phyloP scores from a whole-genome alignment of 768 basidiomycete species.

The Hypholoma fasciculare region DNA sequence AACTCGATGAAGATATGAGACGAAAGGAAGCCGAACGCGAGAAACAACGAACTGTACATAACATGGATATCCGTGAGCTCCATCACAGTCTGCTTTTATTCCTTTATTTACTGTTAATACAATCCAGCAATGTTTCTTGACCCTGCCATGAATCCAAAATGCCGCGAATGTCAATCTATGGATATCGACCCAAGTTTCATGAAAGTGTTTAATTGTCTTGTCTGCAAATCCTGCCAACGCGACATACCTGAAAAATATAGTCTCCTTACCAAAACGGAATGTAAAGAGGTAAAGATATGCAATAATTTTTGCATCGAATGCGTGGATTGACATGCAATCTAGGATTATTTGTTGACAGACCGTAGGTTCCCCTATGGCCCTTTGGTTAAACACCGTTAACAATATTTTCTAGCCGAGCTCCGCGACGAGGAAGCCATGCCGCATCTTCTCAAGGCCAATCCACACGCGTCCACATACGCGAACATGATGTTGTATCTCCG shows the following conservation, averaged over 20 bases:
- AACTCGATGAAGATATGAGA: constrained; percentile 72
- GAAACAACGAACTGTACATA: constrained; percentile 72
- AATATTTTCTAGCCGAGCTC: constrained; percentile 72
- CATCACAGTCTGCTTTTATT: background rate
- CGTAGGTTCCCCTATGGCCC: constrained; percentile 46
- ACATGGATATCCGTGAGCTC: constrained; percentile 68
- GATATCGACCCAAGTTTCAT: constrained; percentile 85
- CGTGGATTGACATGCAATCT: constrained; percentile 10
- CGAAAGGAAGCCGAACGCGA: constrained; percentile 83
- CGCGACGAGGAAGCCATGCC: constrained; percentile 91
- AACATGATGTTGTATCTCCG: constrained; percentile 99
- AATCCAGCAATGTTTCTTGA: constrained; percentile 76
- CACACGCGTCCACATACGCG: constrained; percentile 91
- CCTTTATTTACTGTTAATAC: background rate
- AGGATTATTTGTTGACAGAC: constrained; percentile 96
- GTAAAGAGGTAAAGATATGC: constrained; percentile 71
- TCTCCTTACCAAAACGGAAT: constrained; percentile 96
- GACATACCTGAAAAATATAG: constrained; percentile 91
- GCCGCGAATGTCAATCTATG: constrained; percentile 81
- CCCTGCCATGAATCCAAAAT: constrained; percentile 74
- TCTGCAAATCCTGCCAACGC: constrained; percentile 91
- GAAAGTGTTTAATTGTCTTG: constrained; percentile 80
- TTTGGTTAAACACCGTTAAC: background rate
- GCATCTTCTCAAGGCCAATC: constrained; percentile 92
- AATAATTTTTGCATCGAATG: background rate